Evolutionary conservation across 2,329 filamentous ascomycete genomes (phyloP).

Genomic region (Gyromitra esculenta): DNA sequence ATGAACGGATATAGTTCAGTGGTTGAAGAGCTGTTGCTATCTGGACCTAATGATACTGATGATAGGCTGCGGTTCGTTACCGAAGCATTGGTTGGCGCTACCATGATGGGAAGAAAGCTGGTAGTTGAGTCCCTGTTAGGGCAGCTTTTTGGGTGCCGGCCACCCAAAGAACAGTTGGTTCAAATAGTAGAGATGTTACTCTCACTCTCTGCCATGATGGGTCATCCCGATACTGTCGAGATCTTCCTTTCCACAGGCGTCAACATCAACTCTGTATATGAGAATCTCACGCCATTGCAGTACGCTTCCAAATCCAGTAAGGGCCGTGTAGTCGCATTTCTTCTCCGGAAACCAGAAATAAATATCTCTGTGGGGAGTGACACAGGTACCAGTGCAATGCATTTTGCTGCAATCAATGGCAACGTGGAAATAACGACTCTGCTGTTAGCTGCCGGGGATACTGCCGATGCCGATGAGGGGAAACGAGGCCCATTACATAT

Average conservation of each 20-base stretch:
- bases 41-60: background rate
- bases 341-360: background rate
- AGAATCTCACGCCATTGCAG: slow-evolving; percentile 6
- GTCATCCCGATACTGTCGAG: background rate
- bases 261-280: background rate
- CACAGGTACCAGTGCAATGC: background rate
- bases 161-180: no score
- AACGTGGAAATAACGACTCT: background rate
- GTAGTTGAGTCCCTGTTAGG: background rate
- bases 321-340: background rate
- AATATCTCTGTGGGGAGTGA: background rate
- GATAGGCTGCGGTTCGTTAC: no score
- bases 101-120: background rate
- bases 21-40: background rate
- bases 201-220: slow-evolving; percentile 11
- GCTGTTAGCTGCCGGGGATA: background rate
- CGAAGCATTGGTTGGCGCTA: background rate
- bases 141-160: no score
- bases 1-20: background rate
- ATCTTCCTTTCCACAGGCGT: background rate
- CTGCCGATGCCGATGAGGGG: background rate
- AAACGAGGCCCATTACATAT: background rate
- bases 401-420: background rate
- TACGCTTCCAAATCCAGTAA: background rate
- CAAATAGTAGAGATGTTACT: background rate